These are phyloP conservation scores for Haematococcus lacustris DNA, from an alignment of 139 green algal genomes.

Conservation along the genomic window DNA sequence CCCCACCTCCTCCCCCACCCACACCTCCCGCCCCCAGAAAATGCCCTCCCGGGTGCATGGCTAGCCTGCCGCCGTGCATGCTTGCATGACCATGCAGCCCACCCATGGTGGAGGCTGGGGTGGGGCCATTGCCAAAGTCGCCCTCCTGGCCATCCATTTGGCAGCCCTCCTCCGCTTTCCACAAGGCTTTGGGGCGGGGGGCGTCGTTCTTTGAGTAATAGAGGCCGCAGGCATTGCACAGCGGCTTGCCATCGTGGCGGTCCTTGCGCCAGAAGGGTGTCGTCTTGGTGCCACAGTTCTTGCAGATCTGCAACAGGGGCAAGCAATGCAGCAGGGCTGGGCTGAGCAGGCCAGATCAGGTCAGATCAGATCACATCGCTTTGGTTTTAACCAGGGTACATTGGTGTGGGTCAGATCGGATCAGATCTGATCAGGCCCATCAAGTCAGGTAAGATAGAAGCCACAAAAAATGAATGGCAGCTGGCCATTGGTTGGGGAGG, in stretches of 20 bases:
- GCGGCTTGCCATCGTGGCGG: constrained; percentile 66
- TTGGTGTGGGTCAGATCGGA: too few relatives aligned
- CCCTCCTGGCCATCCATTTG: background rate
- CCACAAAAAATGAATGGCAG: too few relatives aligned
- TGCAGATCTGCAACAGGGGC: constrained; percentile 84
- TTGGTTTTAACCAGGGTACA: too few relatives aligned
- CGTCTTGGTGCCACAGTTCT: constrained; percentile 78
- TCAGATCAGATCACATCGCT: too few relatives aligned
- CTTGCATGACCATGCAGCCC: too few relatives aligned
- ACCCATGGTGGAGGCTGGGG: too few relatives aligned
- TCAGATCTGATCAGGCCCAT: too few relatives aligned
- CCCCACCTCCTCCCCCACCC: background rate
- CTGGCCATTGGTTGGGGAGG: too few relatives aligned
- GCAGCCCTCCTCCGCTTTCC: constrained; percentile 2
- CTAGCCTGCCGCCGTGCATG: background rate
- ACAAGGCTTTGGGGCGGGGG: constrained; percentile 50
- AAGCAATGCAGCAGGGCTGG: too few relatives aligned
- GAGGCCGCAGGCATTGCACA: constrained; percentile 95
- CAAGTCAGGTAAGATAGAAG: too few relatives aligned
- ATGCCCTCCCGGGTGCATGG: background rate
- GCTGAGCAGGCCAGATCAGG: too few relatives aligned
- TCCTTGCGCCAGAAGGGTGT: constrained; percentile 96
- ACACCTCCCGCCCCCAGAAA: background rate
- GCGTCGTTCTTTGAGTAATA: constrained; percentile 93
- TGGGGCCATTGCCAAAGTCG: background rate